Conservation (phyloP, 78 protist genomes). For the Blattamonas nauphoetae region DNA sequence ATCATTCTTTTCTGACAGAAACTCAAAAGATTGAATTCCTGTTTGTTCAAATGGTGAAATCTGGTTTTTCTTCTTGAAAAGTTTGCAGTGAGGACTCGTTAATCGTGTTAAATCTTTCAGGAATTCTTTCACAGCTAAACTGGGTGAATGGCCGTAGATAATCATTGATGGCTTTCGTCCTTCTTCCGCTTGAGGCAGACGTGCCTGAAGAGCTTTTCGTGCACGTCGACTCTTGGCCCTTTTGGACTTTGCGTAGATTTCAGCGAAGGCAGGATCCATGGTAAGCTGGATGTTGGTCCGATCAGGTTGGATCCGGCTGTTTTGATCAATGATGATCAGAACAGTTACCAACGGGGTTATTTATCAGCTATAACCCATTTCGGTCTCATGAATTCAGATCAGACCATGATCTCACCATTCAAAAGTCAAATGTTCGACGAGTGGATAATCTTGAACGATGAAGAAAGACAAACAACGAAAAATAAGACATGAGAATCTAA, state of each 20-base stretch:
- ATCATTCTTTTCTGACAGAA: background rate
- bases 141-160: background rate
- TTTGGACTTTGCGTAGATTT: background rate
- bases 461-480: too few relatives aligned
- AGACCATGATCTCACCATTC: too few relatives aligned
- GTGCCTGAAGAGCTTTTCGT: background rate
- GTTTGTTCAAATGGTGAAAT: background rate
- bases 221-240: background rate
- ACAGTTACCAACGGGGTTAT: too few relatives aligned
- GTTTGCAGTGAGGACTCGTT: background rate
- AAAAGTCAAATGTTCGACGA: too few relatives aligned
- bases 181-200: background rate
- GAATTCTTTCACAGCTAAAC: background rate
- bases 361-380: too few relatives aligned
- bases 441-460: too few relatives aligned
- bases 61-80: background rate
- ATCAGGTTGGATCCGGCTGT: too few relatives aligned
- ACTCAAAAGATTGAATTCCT: background rate
- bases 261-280: background rate
- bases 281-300: too few relatives aligned
- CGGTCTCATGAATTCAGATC: too few relatives aligned
- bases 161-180: background rate
- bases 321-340: too few relatives aligned
- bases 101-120: background rate
- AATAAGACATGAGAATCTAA: too few relatives aligned